Evolutionary conservation across 2,329 filamentous ascomycete species (phyloP).

Genomic region (Diaporthe eres): DNA sequence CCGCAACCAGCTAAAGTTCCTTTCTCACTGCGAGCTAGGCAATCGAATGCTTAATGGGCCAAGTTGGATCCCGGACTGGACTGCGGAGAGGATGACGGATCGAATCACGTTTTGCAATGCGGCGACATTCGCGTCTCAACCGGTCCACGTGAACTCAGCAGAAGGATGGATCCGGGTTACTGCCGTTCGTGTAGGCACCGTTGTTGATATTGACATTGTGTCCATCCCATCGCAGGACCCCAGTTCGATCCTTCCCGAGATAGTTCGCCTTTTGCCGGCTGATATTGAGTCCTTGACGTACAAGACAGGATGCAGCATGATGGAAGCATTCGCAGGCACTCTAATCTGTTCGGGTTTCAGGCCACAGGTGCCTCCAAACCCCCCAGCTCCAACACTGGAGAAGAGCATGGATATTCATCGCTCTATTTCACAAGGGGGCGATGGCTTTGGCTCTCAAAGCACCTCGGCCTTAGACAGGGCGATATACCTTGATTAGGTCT

Average conservation of each 20-base stretch:
- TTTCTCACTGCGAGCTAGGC: background rate
- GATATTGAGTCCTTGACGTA: background rate
- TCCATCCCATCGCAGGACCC: background rate
- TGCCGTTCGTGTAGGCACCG: background rate
- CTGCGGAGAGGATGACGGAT: background rate
- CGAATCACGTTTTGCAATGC: background rate
- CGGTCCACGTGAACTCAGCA: background rate
- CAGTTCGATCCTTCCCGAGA: background rate
- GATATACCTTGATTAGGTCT: background rate
- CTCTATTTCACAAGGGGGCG: background rate
- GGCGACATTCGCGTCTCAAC: background rate
- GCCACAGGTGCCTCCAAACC: too few species aligned
- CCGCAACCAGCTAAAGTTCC: background rate
- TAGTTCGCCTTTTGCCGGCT: background rate
- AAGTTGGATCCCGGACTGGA: conserved; percentile 13
- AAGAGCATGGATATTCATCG: background rate
- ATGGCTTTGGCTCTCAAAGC: background rate
- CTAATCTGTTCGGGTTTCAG: background rate
- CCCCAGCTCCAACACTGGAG: background rate
- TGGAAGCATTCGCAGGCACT: conserved; percentile 12
- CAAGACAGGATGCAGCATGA: conserved; percentile 6
- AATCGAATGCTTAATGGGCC: background rate
- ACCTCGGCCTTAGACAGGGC: too few species aligned
- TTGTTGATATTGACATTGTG: background rate
- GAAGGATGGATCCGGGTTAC: background rate